These are phyloP conservation scores for Citrus glauca DNA, from an alignment of 345 rosid genomes.

Conservation along the genomic window DNA sequence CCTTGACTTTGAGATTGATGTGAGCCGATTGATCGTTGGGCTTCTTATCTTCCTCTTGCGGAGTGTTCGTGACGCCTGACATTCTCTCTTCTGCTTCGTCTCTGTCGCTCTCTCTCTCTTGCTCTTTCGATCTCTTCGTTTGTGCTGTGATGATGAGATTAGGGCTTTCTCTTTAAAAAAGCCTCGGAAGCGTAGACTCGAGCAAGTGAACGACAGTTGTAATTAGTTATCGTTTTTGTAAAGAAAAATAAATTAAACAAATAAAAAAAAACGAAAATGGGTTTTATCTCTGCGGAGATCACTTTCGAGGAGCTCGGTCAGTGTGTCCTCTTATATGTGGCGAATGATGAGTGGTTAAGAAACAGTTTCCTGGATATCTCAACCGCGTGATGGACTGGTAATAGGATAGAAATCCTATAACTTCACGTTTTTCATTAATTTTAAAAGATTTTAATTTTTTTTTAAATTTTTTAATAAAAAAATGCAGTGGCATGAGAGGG, in stretches of 20 bases:
- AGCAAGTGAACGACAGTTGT: background rate
- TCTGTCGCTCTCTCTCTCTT: background rate
- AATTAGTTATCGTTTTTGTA: too few species aligned
- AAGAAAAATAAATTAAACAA: background rate
- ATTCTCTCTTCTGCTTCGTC: conserved; percentile 14
- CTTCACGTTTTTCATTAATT: too few species aligned
- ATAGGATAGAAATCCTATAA: too few species aligned
- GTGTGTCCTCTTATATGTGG: background rate
- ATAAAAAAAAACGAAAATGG: background rate
- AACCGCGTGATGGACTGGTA: too few species aligned
- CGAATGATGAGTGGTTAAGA: background rate
- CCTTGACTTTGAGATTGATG: conserved; percentile 87
- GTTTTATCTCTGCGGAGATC: background rate
- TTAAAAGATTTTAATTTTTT: too few species aligned
- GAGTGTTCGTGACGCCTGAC: conserved; percentile 30
- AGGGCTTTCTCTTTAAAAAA: background rate
- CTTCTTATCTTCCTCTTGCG: conserved; percentile 68
- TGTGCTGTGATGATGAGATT: background rate
- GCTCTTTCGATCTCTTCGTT: background rate
- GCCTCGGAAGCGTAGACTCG: background rate
- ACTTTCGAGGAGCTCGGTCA: background rate
- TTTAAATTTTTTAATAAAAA: too few species aligned
- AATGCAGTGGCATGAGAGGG: too few species aligned
- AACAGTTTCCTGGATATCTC: background rate
- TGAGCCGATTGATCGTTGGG: conserved; percentile 68